Conservation (phyloP, 306 rosid species). For the Begonia peltatifolia region DNA sequence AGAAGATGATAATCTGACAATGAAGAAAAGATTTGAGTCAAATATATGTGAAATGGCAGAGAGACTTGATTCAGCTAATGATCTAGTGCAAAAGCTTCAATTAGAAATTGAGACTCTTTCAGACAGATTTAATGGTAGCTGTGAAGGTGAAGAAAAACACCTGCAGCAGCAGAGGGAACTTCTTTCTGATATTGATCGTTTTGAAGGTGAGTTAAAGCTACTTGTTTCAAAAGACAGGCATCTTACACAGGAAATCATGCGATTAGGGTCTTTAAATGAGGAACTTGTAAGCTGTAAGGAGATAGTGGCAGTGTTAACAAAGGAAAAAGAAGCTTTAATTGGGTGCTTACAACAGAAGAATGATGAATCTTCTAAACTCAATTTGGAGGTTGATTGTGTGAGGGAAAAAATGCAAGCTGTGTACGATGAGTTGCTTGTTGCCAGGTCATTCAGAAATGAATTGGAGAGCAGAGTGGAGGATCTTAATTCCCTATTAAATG, state of each 20-base stretch:
- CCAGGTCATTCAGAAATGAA: conserved; percentile 35
- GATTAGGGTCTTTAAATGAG: conserved; percentile 26
- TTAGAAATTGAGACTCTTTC: conserved; percentile 47
- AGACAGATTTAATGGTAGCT: conserved; percentile 31
- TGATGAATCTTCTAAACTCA: conserved; percentile 41
- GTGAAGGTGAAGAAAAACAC: conserved; percentile 45
- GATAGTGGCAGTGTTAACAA: conserved; percentile 26
- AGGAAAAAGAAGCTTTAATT: conserved; percentile 49
- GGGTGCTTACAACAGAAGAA: conserved; percentile 35
- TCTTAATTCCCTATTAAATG: conserved; percentile 47
- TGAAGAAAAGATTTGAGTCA: conserved; percentile 46
- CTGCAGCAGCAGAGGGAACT: conserved; percentile 43
- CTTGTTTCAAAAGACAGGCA: conserved; percentile 49
- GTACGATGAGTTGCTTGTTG: conserved; percentile 32
- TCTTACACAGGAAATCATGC: conserved; percentile 42
- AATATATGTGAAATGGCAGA: conserved; percentile 27
- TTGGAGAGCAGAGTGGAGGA: conserved; percentile 38
- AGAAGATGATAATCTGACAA: conserved; percentile 37
- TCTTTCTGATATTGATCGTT: conserved; percentile 37
- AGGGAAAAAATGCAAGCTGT: conserved; percentile 31
- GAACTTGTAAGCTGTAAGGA: conserved; percentile 45
- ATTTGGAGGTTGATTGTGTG: conserved; percentile 33
- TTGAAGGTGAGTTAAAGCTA: conserved; percentile 58
- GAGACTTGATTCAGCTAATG: conserved; percentile 36
- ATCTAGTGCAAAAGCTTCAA: conserved; percentile 56